A percentile compares a stretch with the other conserved stretches of the same genome.
phyloP scores from a whole-genome alignment of 1,139 yeast species.

The Arxiozyma telluris region DNA sequence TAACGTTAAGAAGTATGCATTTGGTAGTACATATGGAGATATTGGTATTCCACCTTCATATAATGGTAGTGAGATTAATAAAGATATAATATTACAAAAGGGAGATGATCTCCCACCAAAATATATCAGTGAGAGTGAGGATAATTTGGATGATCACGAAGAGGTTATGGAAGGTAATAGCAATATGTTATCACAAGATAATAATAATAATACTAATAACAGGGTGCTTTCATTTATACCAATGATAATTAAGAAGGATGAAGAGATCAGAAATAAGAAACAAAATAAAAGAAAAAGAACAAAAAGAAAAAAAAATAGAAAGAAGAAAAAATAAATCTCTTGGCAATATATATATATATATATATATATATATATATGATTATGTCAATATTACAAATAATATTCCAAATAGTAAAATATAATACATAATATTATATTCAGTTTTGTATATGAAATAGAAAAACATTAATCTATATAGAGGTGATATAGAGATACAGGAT shows the following conservation, averaged over 20 bases:
- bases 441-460: not conserved
- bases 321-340: not conserved
- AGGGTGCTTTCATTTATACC: not conserved
- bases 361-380: too few relatives aligned
- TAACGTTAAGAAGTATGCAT: constrained; percentile 79
- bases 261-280: constrained; percentile 20
- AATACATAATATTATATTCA: too few relatives aligned
- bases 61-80: constrained; percentile 42
- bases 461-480: not conserved
- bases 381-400: not conserved
- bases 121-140: constrained; percentile 32
- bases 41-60: constrained; percentile 74
- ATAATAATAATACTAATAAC: not conserved
- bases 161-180: constrained; percentile 3
- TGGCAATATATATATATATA: too few relatives aligned
- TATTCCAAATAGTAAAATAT: not conserved
- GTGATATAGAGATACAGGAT: not conserved
- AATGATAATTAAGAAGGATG: constrained; percentile 3
- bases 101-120: constrained; percentile 69
- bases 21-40: constrained; percentile 66
- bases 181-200: not conserved
- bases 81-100: constrained; percentile 54
- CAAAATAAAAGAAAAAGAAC: constrained; percentile 15
- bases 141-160: constrained; percentile 34
- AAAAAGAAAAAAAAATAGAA: constrained; percentile 4